A percentile compares a stretch with the other conserved stretches of the same genome.
Conservation (phyloP, 129 eudicot species). For the Flaveria trinervia region DNA sequence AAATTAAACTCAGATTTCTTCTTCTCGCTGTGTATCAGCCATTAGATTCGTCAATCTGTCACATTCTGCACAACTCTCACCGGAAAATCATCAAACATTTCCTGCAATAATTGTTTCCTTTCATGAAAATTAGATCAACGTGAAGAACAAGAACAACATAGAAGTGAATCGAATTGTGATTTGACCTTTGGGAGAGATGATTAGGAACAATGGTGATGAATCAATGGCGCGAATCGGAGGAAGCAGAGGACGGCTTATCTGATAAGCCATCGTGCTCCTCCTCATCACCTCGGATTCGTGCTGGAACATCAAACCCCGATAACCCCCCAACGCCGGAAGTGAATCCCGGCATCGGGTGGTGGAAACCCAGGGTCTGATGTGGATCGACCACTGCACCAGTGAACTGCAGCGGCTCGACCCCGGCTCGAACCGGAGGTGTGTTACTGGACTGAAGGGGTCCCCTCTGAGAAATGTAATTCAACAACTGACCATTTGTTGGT, state of each 20-base stretch:
- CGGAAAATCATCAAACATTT: slow-evolving; percentile 22
- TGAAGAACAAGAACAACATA: not conserved
- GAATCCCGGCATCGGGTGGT: slow-evolving; percentile 49
- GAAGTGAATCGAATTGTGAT: not conserved
- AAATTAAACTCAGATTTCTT: slow-evolving; percentile 55
- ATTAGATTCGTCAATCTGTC: slow-evolving; percentile 38
- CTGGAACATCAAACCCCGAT: slow-evolving; percentile 73
- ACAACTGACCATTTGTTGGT: slow-evolving; percentile 45
- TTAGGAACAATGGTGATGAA: slow-evolving; percentile 27
- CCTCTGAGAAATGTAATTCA: slow-evolving; percentile 68
- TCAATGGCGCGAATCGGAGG: slow-evolving; percentile 95
- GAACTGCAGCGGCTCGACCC: slow-evolving; percentile 62
- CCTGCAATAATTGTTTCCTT: slow-evolving; percentile 22
- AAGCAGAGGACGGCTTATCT: slow-evolving; percentile 89
- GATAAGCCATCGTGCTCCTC: slow-evolving; percentile 91
- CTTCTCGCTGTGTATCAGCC: slow-evolving; percentile 49
- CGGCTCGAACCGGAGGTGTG: slow-evolving; percentile 84
- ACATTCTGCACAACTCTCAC: slow-evolving; percentile 7
- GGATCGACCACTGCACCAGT: slow-evolving; percentile 33
- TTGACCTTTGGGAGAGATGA: slow-evolving; percentile 45
- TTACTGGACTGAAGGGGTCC: slow-evolving; percentile 99
- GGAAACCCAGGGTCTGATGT: slow-evolving; percentile 39
- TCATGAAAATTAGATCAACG: not conserved
- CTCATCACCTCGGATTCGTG: slow-evolving; percentile 87
- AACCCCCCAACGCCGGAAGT: slow-evolving; percentile 50